Conservation (phyloP, 768 basidiomycete genomes). For the Megacollybia marginata region DNA sequence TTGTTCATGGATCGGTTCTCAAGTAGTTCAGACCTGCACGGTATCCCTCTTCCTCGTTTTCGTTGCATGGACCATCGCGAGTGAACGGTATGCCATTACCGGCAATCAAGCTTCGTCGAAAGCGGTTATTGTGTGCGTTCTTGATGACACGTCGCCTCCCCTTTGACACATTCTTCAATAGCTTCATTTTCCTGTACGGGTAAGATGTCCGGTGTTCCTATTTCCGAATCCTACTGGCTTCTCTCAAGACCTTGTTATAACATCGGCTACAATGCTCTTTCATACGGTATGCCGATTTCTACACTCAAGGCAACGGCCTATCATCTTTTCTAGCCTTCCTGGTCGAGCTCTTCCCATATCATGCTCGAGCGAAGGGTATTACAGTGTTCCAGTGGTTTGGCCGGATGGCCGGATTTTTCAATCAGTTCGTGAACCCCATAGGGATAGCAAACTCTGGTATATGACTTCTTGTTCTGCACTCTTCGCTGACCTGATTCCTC, state of each 20-base stretch:
- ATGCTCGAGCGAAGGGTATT: slow-evolving; percentile 54
- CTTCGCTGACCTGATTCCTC: not conserved
- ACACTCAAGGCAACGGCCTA: not conserved
- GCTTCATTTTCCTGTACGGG: slow-evolving; percentile 29
- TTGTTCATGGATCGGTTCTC: not conserved
- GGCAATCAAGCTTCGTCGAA: slow-evolving; percentile 35
- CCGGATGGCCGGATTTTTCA: slow-evolving; percentile 51
- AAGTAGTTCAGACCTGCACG: slow-evolving; percentile 32
- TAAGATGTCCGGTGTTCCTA: too few relatives aligned
- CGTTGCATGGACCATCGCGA: slow-evolving; percentile 49
- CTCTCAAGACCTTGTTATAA: slow-evolving; percentile 51
- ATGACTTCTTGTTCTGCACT: not conserved
- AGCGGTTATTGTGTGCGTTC: slow-evolving; percentile 40
- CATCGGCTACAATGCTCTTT: slow-evolving; percentile 48
- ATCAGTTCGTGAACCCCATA: slow-evolving; percentile 61
- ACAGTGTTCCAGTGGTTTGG: slow-evolving; percentile 54
- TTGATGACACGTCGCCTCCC: not conserved
- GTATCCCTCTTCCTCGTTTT: slow-evolving; percentile 38
- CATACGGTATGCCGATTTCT: slow-evolving; percentile 33
- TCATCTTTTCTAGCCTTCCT: slow-evolving; percentile 36
- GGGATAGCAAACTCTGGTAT: slow-evolving; percentile 44
- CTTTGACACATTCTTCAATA: slow-evolving; percentile 9
- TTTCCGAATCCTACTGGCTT: slow-evolving; percentile 16
- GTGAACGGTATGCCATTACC: slow-evolving; percentile 36
- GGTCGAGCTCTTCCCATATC: slow-evolving; percentile 64